These are phyloP conservation scores for Schizosaccharomyces versatilis DNA, from an alignment of 1,139 yeast species.

Conservation along the genomic window DNA sequence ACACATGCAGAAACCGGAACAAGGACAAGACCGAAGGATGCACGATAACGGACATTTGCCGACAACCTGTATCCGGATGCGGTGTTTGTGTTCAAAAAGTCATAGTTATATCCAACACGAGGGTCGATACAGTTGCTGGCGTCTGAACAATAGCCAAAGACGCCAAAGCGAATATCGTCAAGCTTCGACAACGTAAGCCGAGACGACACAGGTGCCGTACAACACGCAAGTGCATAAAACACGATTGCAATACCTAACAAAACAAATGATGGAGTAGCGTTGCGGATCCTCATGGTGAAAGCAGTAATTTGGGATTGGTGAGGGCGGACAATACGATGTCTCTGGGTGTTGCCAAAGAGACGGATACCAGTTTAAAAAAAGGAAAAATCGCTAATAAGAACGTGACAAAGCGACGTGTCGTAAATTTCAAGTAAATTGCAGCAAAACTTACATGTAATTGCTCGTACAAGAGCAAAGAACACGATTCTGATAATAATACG, in stretches of 20 bases:
- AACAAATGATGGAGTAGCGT: not conserved
- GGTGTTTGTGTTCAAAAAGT: not conserved
- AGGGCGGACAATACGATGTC: too few relatives aligned
- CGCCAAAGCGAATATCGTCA: not conserved
- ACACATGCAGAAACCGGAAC: slow-evolving; percentile 1
- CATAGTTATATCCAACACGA: not conserved
- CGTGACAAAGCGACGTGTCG: too few relatives aligned
- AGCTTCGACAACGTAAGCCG: not conserved
- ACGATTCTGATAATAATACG: too few relatives aligned
- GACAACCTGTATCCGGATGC: not conserved
- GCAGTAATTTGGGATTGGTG: not conserved
- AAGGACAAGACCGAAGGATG: not conserved
- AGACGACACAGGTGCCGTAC: not conserved
- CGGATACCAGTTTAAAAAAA: too few relatives aligned
- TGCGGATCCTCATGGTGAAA: not conserved
- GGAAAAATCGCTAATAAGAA: too few relatives aligned
- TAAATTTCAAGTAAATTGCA: too few relatives aligned
- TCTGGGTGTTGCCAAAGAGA: too few relatives aligned
- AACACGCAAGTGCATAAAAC: not conserved
- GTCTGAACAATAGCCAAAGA: not conserved
- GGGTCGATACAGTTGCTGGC: not conserved
- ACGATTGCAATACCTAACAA: not conserved
- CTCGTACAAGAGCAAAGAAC: too few relatives aligned
- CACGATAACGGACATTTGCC: not conserved
- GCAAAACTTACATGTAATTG: too few relatives aligned